Base-by-base conservation (phyloP, 2,329 filamentous ascomycete genomes). In the Aspergillus thermomutatus region DNA sequence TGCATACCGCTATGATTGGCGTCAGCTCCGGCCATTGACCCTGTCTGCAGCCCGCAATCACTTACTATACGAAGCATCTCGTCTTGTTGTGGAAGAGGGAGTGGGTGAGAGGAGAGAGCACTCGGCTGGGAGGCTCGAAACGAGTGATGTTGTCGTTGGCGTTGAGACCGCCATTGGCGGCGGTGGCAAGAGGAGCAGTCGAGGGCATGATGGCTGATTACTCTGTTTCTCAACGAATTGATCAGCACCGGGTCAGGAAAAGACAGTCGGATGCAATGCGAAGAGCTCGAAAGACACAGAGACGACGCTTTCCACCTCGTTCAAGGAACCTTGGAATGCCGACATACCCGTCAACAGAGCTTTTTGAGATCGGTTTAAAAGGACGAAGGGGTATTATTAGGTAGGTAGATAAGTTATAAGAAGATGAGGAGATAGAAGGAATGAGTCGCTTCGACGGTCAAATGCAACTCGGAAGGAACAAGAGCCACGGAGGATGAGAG, bases 91-190 rank as follows among this genome's bases (percentile, higher is more conserved):
- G 94, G 88, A 97, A 99, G 74, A 99, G 91, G 61, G 90, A 89
- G 79, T 97, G 91, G 72, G 87, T 83, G 66, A 91, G 87, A 68
- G 94, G 94, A 83, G 90, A 96, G 81, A 95, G 79, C 64, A 92
- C 91, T 73, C 94, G 87, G 82, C 91, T 96, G 68, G 94, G 91
- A 71, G 93, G 91, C 69, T 88, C 86, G 79, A 99, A 99, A 69
- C 94, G 92, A 79, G 90, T 89, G 81, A 99, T 97, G 83, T 97
- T 97, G 83, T 99, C 94, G 83, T 99, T 97, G 78, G 91, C 92
- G 91, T 68, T 81, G 70, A 67, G 80, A 75, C 54, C 50, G 73
- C 81, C 80, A 71, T 79, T 81, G 69, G 77, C 76, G 71, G 78
- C 76, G 69, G 77, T 79, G 63, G 77, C 68, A 54, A 79, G 69